These are phyloP conservation scores for Penicillium sp. DNA, from an alignment of 2,329 filamentous ascomycete species.

Conservation along the genomic window DNA sequence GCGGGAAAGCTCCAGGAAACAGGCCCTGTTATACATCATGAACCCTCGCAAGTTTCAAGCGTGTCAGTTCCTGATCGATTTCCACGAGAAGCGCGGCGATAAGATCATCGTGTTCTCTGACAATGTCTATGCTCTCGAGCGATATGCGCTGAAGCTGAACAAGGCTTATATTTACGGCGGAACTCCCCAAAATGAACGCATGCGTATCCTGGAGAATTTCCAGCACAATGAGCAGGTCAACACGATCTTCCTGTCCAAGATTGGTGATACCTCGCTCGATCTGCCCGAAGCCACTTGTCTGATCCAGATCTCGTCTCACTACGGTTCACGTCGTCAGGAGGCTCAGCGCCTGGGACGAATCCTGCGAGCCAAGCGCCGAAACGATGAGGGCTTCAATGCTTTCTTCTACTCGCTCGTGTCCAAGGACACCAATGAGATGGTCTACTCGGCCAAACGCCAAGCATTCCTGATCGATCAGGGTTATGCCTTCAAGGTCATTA, in stretches of 20 bases:
- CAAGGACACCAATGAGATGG: constrained; percentile 98
- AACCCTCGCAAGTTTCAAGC: constrained; percentile 97
- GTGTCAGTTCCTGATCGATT: constrained; percentile 97
- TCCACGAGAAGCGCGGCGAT: constrained; percentile 89
- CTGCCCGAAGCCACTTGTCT: constrained; percentile 93
- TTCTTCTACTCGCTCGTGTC: constrained; percentile 98
- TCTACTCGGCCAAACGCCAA: constrained; percentile 92
- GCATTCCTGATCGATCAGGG: constrained; percentile 97
- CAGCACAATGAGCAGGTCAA: constrained; percentile 87
- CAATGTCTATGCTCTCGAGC: constrained; percentile 87
- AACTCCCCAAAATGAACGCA: constrained; percentile 80
- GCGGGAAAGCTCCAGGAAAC: constrained; percentile 64
- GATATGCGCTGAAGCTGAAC: constrained; percentile 76
- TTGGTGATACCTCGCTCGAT: constrained; percentile 97
- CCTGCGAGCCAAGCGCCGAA: constrained; percentile 87
- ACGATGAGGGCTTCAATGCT: constrained; percentile 97
- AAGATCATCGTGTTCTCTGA: constrained; percentile 99
- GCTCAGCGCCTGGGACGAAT: constrained; percentile 92
- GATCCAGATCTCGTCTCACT: constrained; percentile 96
- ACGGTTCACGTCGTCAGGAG: constrained; percentile 93
- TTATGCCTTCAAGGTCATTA: constrained; percentile 99
- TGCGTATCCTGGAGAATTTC: constrained; percentile 88
- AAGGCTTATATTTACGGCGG: constrained; percentile 92
- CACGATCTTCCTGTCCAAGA: constrained; percentile 94
- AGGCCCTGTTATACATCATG: constrained; percentile 83